Base-by-base conservation (phyloP, 75 land plant genomes). In the Cupressus sempervirens region DNA sequence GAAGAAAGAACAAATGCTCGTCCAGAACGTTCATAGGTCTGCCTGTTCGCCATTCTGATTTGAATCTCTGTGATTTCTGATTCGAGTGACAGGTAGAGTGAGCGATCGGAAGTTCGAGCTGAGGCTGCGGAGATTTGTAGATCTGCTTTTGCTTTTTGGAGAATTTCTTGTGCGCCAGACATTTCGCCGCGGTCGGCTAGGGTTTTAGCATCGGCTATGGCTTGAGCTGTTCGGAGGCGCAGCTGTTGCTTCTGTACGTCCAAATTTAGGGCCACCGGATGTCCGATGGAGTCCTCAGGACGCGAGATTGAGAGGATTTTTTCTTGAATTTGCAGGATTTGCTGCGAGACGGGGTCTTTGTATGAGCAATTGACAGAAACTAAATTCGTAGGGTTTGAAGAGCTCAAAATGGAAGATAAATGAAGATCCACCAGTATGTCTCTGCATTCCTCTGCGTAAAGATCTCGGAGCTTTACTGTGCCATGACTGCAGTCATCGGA, bases 361-460 rank as follows among this genome's bases (percentile, higher is more conserved):
- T 83, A 89, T 8, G 76, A 52, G 80, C 89, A 92, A 40, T 87
- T 82, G 15, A 91, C 89, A 76, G 91, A 84, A 52, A 96, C 20
- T 15, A 92, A 82, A 46, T 83, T 88, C 62, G 81, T 88, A 86
- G 86, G 30, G 85, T 84, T 54, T 18, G 20, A 26, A 0, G 76
- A 65, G 1, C 79, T 36, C 1, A 81, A 12, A 16, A 54, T 16
- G 29, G 89, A 41, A 13, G 99, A 92, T 5, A 95, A 88, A 56
- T 84, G 84, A 15, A 97, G 76, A 65, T 97, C 99, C 50, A 97
- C 77, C 70, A 97, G 85, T 13, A 95, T 82, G 82, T 97, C 96
- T 83, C 95, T 89, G 83, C 91, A 94, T 85, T 97, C 97, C 41
- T 92, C 94, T 38, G 96, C 89, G 83, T 94, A 92, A 18, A 97